These are phyloP conservation scores for Penicillium occitanis DNA, from an alignment of 2,329 filamentous ascomycete genomes.

Conservation along the genomic window DNA sequence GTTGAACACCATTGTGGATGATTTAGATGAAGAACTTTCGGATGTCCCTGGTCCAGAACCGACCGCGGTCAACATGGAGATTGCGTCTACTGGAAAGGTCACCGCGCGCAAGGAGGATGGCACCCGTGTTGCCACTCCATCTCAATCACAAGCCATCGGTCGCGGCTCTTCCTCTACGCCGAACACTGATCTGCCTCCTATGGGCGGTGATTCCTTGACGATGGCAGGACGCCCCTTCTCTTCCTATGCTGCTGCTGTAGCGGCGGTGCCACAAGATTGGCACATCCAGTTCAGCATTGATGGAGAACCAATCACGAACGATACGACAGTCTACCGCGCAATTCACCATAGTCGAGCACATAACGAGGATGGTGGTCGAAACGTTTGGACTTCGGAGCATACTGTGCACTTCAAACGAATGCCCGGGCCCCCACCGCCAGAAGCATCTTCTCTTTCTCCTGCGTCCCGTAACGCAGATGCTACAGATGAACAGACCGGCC, in stretches of 20 bases:
- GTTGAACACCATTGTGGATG: conserved; percentile 84
- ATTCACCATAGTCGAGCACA: conserved; percentile 70
- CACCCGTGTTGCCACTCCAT: conserved; percentile 78
- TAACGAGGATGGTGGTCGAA: conserved; percentile 66
- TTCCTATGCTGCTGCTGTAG: conserved; percentile 79
- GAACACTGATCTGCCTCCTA: conserved; percentile 26
- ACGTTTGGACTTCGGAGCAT: conserved; percentile 87
- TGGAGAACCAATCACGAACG: conserved; percentile 73
- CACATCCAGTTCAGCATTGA: conserved; percentile 94
- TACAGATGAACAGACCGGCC: conserved; percentile 58
- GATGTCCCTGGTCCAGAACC: conserved; percentile 75
- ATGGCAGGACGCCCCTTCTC: conserved; percentile 61
- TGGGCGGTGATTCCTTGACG: conserved; percentile 50
- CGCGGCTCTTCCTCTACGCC: conserved; percentile 42
- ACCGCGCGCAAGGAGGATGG: conserved; percentile 91
- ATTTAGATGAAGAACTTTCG: conserved; percentile 79
- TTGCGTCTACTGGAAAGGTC: conserved; percentile 81
- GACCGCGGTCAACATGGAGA: conserved; percentile 86
- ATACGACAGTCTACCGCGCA: conserved; percentile 93
- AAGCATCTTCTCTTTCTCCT: conserved; percentile 63
- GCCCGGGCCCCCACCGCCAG: conserved; percentile 74
- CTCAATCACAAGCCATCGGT: conserved; percentile 52
- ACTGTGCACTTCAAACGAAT: conserved; percentile 90
- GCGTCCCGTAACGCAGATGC: conserved; percentile 49
- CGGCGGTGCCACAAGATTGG: conserved; percentile 84